Base-by-base conservation (phyloP, 164 flowering plant species). In the Houttuynia cordata region DNA sequence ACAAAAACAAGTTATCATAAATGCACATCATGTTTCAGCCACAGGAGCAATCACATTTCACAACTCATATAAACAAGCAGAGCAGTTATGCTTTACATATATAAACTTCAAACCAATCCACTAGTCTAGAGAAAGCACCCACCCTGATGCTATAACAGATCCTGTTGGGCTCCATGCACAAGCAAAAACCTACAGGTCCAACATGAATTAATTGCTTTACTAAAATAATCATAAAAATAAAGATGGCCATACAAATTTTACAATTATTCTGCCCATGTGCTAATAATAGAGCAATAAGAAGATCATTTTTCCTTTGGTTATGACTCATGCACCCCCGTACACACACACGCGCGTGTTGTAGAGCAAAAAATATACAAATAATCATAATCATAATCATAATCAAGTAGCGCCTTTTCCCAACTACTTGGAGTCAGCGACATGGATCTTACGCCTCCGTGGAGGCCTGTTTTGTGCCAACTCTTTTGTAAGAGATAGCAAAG, bases 121-220 rank as follows among this genome's bases (percentile, higher is more conserved):
- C 49, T 45, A 45, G 17, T 9, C 20, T 9, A 39, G 40, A 34
- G 37, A 13, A 24, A 23, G 23, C 42, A 73, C 97, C 47, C 65
- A 92, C 98, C 99, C 99, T 53, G 99, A 87, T 60, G 99, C 99
- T 72, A 93, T 86, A 65, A 93, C 87, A 30, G 94, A 86, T 54
- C 96, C 96, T 14, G 80, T 59, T 42, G 99, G 99, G 71, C 93
- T 86, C 99, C 99, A 93, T 59, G 97, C 94, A 76, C 99, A 93
- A 68, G 83, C 92, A 73, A 90, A 93, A 68, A 93, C 99, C 99
- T 93, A 70, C 1, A 69, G 10, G 60, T 34, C 57, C 61, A 34
- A 56, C 47, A 24, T 60, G 24, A 23, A 56, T n/a, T 17, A 3
- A 7, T 12, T 12, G 49, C 17, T 17, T 7, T n/a, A n/a, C n/a